Evolutionary conservation across 1,284 basidiomycete species (phyloP).

Genomic region (Moniliella sp.): DNA sequence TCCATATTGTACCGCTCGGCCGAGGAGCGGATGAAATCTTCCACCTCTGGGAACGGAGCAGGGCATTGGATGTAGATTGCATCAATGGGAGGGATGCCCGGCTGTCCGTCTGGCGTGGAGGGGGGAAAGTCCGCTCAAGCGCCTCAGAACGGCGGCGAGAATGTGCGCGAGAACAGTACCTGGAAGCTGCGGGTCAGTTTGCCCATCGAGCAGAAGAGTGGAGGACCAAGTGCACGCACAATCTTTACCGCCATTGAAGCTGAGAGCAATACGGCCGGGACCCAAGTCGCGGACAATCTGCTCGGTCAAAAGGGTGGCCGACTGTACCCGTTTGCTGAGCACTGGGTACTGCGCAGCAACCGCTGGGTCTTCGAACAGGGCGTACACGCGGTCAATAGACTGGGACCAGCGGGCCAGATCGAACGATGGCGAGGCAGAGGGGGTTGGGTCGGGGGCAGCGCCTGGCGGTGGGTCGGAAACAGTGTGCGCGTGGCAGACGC

Average conservation of each 20-base stretch:
- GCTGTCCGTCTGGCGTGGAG: too few relatives aligned
- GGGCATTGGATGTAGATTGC: slow-evolving; percentile 73
- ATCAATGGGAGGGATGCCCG: slow-evolving; percentile 38
- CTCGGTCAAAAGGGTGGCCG: slow-evolving; percentile 16
- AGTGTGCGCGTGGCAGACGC: too few relatives aligned
- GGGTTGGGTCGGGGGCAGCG: too few relatives aligned
- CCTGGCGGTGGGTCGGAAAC: too few relatives aligned
- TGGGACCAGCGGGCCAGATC: too few relatives aligned
- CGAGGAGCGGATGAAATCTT: slow-evolving; percentile 50
- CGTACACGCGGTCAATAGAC: slow-evolving; percentile 26
- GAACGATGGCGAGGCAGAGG: too few relatives aligned
- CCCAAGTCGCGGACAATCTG: slow-evolving; percentile 18
- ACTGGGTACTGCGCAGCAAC: slow-evolving; percentile 5
- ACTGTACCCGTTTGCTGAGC: slow-evolving; percentile 9
- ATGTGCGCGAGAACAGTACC: slow-evolving; percentile 79
- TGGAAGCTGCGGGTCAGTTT: too few relatives aligned
- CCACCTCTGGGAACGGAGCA: slow-evolving; percentile 64
- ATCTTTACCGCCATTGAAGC: slow-evolving; percentile 95
- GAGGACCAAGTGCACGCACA: too few relatives aligned
- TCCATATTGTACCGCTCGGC: slow-evolving; percentile 51
- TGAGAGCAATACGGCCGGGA: slow-evolving; percentile 37
- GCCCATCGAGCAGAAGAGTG: neutral
- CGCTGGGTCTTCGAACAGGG: slow-evolving; percentile 12
- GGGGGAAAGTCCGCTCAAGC: too few relatives aligned
- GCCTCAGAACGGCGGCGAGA: slow-evolving; percentile 48